phyloP scores from a whole-genome alignment of 352 stramenopile genomes.

The Pythium graminicola region DNA sequence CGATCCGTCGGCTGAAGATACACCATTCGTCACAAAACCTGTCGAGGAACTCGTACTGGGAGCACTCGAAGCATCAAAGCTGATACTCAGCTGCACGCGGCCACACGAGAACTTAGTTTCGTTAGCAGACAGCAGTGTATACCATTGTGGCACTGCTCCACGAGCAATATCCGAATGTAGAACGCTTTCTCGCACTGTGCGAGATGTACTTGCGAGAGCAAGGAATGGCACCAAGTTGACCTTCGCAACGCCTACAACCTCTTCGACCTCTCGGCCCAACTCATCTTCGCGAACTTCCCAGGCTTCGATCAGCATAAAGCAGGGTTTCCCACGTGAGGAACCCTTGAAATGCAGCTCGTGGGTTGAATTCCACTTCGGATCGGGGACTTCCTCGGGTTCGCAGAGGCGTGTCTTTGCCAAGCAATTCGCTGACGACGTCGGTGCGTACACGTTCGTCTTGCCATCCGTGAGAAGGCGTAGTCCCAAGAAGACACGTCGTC shows the following conservation, averaged over 20 bases:
- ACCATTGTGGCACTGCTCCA: constrained; percentile 80
- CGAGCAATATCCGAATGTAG: constrained; percentile 79
- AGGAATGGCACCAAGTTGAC: constrained; percentile 86
- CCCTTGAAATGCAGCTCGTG: constrained; percentile 67
- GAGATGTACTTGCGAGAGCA: constrained; percentile 71
- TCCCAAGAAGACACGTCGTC: constrained; percentile 51
- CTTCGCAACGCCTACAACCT: constrained; percentile 77
- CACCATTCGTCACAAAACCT: neutral
- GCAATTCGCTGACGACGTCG: constrained; percentile 67
- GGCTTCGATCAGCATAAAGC: constrained; percentile 84
- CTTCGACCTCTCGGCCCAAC: constrained; percentile 40
- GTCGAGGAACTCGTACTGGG: neutral
- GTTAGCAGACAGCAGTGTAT: constrained; percentile 73
- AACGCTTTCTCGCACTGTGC: constrained; percentile 74
- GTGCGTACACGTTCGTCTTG: constrained; percentile 85
- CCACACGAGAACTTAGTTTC: constrained; percentile 83
- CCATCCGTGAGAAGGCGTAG: constrained; percentile 71
- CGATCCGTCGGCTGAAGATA: constrained; percentile 12
- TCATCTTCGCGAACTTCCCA: constrained; percentile 57
- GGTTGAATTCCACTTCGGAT: constrained; percentile 80
- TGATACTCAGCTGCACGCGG: constrained; percentile 81
- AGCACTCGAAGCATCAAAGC: constrained; percentile 51
- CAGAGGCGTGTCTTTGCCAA: constrained; percentile 58
- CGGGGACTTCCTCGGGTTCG: constrained; percentile 41
- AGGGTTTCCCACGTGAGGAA: constrained; percentile 68